Evolutionary conservation across 2,329 filamentous ascomycete species (phyloP).

Genomic region (Beauveria bassiana): DNA sequence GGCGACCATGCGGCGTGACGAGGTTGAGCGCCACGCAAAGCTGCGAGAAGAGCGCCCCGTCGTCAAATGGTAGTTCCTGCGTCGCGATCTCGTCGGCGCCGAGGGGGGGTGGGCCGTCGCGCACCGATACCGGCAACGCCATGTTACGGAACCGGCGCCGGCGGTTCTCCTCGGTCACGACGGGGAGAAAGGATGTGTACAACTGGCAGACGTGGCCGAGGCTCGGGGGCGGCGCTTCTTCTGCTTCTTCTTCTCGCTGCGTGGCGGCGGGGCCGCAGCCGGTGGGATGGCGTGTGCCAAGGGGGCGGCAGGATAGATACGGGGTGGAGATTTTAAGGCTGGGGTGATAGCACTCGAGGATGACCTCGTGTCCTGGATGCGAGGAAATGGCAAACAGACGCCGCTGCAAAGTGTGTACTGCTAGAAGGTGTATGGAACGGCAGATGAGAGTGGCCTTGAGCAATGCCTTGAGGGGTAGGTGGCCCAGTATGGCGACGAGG

Average conservation of each 20-base stretch:
- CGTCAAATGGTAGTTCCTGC: slow-evolving; percentile 58
- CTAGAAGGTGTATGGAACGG: background rate
- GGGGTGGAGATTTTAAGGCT: slow-evolving; percentile 60
- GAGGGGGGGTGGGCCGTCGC: background rate
- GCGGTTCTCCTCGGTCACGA: slow-evolving; percentile 45
- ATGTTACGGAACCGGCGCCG: slow-evolving; percentile 23
- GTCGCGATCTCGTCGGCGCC: slow-evolving; percentile 27
- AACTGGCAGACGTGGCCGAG: slow-evolving; percentile 42
- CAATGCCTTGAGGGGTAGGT: background rate
- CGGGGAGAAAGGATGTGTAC: slow-evolving; percentile 65
- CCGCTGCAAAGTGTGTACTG: background rate
- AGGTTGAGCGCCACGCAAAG: slow-evolving; percentile 62
- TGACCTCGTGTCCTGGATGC: slow-evolving; percentile 55
- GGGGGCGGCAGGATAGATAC: slow-evolving; percentile 57
- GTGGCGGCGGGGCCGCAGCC: background rate
- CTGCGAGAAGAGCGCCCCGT: slow-evolving; percentile 66
- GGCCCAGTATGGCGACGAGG: background rate
- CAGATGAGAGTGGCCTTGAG: background rate
- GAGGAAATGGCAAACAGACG: slow-evolving; percentile 34
- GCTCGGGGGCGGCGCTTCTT: too few species aligned
- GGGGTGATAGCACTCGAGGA: slow-evolving; percentile 74
- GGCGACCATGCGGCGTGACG: slow-evolving; percentile 52
- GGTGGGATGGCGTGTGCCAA: slow-evolving; percentile 40
- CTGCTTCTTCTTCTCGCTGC: background rate
- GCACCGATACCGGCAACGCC: slow-evolving; percentile 7